Base-by-base conservation (phyloP, 129 eudicot genomes). In the Lactuca saligna region DNA sequence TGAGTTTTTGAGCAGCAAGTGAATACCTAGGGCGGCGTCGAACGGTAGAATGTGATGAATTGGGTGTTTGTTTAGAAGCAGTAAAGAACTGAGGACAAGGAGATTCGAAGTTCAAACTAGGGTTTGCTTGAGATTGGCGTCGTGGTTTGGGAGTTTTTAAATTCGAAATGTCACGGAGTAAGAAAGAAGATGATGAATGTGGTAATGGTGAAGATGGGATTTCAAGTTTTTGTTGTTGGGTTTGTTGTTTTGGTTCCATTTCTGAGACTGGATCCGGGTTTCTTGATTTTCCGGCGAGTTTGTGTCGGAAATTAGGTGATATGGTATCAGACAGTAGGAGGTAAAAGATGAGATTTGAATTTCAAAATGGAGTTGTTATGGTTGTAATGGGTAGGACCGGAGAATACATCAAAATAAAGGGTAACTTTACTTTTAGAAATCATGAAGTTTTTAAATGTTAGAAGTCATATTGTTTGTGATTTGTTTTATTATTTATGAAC, bases 71-170 rank as follows among this genome's bases (percentile, higher is more conserved):
- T 64, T 81, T 86, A 2, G 74, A 65, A 1, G 92, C 90, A 6
- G 90, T 79, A 75, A 86, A 93, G 95, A 82, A 89, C 12, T 79
- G 78, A 33, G 82, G 50, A 9, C 65, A 38, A 12, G 88, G 82
- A 17, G 85, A 63, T 10, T 65, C 73, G 17, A 73, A 59, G 8
- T 31, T 41, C 62, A 55, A 53, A 41, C 34, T 34, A 69, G 70
- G 76, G 73, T 68, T 75, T 54, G 59, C 56, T 63, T 71, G 63
- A 63, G 56, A 57, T 53, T 57, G 70, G 68, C 64, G 81, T 56
- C 64, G 83, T 12, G 95, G 96, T 72, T 72, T 84, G 3, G 97
- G 97, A 78, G 97, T 86, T 81, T 89, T 89, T 84, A 84, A 81
- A 81, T 93, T 93, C 2, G 98, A 93, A 65, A 93, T 74, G 77